Base-by-base conservation (phyloP, 192 early-diverging fungal genomes). In the Podila horticola region DNA sequence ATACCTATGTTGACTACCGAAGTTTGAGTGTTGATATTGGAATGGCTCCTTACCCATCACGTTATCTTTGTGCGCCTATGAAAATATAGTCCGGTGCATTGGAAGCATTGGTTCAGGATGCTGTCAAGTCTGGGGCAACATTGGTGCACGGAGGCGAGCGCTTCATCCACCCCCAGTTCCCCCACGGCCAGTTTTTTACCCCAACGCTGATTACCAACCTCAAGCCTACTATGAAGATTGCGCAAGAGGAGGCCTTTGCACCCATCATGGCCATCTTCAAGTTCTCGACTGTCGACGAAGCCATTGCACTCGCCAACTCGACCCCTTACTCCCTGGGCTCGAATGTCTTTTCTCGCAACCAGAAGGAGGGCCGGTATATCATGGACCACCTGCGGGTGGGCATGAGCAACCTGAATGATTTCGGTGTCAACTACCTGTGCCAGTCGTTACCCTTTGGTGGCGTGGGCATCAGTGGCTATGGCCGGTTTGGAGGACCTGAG, bases 361-460 rank as follows among this genome's bases (percentile, higher is more conserved):
- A 90, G 29, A 71, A 64, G 11, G 84, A 88, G 50, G 95, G 87
- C 11, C 79, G 87, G 31, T 76, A 86, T 12, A 86, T 96, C 28
- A 88, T 89, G n/a, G 76, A 87, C 26, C 77, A 74, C 19, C 76
- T 96, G 57, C 89, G 89, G 67, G 86, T 88, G 0, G 95, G 95
- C 19, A 94, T 94, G 93, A 81, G 88, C 59, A 97, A 97, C 58
- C 83, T 96, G 67, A 97, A 97, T 76, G 95, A 95, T 73, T 97
- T 94, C 72, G 95, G 88, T 20, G 91, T 92, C 69, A 94, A 91
- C 62, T 97, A 96, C 65, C 86, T 97, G 6, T 94, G 93, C 82
- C 93, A 95, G 74, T 85, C 90, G 3, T 71, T 95, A 64, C 94
- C 94, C 3, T 95, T 95, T 86, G 94, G 94, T 61, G 94, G 94